These are phyloP conservation scores for Stygiomarasmius scandens DNA, from an alignment of 1,284 basidiomycete genomes.

Conservation along the genomic window DNA sequence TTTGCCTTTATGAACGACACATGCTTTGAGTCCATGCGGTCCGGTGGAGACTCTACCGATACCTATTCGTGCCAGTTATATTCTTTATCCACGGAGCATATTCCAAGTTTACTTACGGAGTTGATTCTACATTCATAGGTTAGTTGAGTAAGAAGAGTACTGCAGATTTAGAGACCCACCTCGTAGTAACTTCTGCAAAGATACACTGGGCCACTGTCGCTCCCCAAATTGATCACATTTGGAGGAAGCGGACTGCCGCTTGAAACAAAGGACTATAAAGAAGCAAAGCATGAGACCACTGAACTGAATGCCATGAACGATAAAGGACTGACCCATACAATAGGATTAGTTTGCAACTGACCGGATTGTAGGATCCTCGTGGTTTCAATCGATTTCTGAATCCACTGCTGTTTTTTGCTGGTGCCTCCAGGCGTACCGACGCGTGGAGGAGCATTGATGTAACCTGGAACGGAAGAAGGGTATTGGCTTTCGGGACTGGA, in stretches of 20 bases:
- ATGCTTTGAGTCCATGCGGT: background rate
- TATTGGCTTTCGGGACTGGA: no score
- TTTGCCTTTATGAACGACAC: conserved; percentile 17
- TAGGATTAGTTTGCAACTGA: background rate
- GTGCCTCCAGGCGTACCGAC: background rate
- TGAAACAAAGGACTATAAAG: conserved; percentile 19
- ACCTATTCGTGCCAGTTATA: background rate
- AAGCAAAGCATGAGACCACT: background rate
- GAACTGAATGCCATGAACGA: no score
- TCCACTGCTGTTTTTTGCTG: conserved; percentile 3
- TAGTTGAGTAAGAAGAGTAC: no score
- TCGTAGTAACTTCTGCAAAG: conserved; percentile 27
- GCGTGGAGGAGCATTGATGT: background rate
- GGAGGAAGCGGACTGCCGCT: conserved; percentile 19
- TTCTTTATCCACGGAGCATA: background rate
- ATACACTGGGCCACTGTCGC: conserved; percentile 21
- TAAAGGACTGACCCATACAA: background rate
- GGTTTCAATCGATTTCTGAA: background rate
- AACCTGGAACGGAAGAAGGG: background rate
- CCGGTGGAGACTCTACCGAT: background rate
- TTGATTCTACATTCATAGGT: conserved; percentile 12
- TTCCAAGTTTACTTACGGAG: conserved; percentile 11
- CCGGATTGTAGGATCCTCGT: background rate
- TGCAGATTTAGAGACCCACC: conserved; percentile 9
- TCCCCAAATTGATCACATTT: conserved; percentile 24